phyloP scores from a whole-genome alignment of 176 grass and related monocot genomes.

The Eleusine coracana region DNA sequence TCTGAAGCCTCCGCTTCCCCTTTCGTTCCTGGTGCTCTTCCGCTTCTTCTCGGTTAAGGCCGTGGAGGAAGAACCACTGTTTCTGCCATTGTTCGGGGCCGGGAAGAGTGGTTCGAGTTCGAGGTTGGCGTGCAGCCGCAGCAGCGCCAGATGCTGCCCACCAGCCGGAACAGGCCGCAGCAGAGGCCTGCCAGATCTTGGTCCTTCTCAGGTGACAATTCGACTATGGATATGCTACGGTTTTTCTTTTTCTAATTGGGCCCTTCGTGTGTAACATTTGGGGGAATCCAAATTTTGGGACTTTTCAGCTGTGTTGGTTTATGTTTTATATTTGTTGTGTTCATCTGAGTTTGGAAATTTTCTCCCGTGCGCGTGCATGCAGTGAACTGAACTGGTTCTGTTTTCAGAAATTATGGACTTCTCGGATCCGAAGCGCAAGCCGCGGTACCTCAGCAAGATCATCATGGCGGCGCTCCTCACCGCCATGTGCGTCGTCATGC shows the following conservation, averaged over 20 bases:
- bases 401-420: constrained; percentile 84
- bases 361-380: background rate
- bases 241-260: background rate
- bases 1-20: background rate
- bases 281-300: background rate
- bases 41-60: background rate
- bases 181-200: constrained; percentile 79
- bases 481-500: constrained; percentile 82
- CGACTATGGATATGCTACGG: background rate
- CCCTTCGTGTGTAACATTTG: background rate
- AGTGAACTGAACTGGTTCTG: background rate
- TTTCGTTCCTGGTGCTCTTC: background rate
- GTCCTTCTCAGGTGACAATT: constrained; percentile 64
- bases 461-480: constrained; percentile 63
- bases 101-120: background rate
- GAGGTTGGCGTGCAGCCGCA: background rate
- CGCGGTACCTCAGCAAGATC: constrained; percentile 66
- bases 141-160: constrained; percentile 60
- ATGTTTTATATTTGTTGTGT: background rate
- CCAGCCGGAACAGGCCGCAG: constrained; percentile 70
- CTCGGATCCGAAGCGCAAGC: constrained; percentile 80
- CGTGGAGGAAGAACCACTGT: background rate
- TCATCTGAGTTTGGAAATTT: background rate
- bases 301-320: background rate
- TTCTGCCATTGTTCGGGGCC: background rate